Base-by-base conservation (phyloP, 192 early-diverging fungal species). In the Linnemannia exigua region DNA sequence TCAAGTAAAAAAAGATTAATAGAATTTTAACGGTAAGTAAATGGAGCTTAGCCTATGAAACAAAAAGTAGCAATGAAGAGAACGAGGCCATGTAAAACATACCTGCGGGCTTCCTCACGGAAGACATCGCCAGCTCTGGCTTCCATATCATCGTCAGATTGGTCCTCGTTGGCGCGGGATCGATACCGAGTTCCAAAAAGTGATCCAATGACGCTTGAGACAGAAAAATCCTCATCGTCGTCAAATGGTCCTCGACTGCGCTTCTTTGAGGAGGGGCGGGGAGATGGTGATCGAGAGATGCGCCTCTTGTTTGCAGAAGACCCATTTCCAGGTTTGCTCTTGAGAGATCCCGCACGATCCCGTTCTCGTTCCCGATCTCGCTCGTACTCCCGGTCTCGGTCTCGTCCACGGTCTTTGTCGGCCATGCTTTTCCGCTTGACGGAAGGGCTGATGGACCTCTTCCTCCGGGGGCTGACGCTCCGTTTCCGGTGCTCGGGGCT, bases 101-200 rank as follows among this genome's bases (percentile, higher is more conserved):
- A 86, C 84, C 84, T 86, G 76, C 84, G 50, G 17, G 76, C 76
- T 75, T 86, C 84, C 66, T 86, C 84, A 0, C 84, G 84, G 70
- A 86, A 86, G 28, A 86, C 78, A 38, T 86, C 84, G n/a, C 75
- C 76, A 12, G 84, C 72, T 16, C 76, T 38, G 1, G 84, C 84
- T 51, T 86, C 84, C 84, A 86, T 86, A 48, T 86, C 80, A 58
- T 86, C 80, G 35, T 81, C 84, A 17, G 83, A 85, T 16, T 79
- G 74, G 68, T 86, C 84, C 44, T 86, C 84, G 48, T 79, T 74
- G 28, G 46, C 84, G 15, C 58, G 36, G 9, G 76, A 37, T 12
- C 78, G 78, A 47, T 79, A 79, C 6, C 84, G 73, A 8, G 78
- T 79, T 16, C 79, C 78, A 61, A 79, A 86, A 20, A 79, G 61